Percentiles rank a stretch among this genome's conserved stretches.
These are phyloP conservation scores for Pseudocercospora fijiensis DNA, from an alignment of 2,329 filamentous ascomycete genomes.

Conservation along the genomic window DNA sequence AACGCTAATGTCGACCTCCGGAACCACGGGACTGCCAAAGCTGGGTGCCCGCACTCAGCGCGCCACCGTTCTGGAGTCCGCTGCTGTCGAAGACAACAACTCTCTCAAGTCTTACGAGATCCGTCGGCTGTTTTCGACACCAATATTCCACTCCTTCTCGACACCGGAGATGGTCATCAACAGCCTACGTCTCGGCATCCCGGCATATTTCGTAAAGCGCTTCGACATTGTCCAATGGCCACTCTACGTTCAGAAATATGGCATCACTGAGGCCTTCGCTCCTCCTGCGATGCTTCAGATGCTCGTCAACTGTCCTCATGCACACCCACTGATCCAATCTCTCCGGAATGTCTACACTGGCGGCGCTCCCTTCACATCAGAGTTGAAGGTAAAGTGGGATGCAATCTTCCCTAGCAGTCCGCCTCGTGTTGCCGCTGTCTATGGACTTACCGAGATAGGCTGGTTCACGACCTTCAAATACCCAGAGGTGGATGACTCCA, in stretches of 20 bases:
- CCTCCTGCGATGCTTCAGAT: conserved; percentile 47
- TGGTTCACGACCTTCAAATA: conserved; percentile 48
- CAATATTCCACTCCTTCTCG: conserved; percentile 56
- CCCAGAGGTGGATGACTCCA: conserved; percentile 43
- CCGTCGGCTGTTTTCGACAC: conserved; percentile 50
- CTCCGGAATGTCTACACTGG: conserved; percentile 50
- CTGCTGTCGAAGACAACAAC: conserved; percentile 34
- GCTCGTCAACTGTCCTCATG: conserved; percentile 34
- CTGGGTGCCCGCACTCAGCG: conserved; percentile 44
- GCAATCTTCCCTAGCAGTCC: conserved; percentile 43
- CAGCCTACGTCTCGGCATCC: conserved; percentile 48
- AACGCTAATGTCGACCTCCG: conserved; percentile 43
- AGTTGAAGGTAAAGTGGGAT: conserved; percentile 44
- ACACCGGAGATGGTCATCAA: conserved; percentile 49
- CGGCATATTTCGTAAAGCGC: conserved; percentile 50
- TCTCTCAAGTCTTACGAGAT: conserved; percentile 37
- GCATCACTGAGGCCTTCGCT: conserved; percentile 51
- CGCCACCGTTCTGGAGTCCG: conserved; percentile 47
- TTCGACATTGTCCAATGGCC: conserved; percentile 44
- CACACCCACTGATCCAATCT: conserved; percentile 41
- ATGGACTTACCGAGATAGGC: conserved; percentile 56
- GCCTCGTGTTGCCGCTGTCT: conserved; percentile 50
- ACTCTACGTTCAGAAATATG: conserved; percentile 42
- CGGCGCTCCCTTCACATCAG: conserved; percentile 50
- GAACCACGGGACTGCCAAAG: conserved; percentile 44